These are phyloP conservation scores for Oleoguttula mirabilis DNA, from an alignment of 495 filamentous ascomycete species.

Conservation along the genomic window DNA sequence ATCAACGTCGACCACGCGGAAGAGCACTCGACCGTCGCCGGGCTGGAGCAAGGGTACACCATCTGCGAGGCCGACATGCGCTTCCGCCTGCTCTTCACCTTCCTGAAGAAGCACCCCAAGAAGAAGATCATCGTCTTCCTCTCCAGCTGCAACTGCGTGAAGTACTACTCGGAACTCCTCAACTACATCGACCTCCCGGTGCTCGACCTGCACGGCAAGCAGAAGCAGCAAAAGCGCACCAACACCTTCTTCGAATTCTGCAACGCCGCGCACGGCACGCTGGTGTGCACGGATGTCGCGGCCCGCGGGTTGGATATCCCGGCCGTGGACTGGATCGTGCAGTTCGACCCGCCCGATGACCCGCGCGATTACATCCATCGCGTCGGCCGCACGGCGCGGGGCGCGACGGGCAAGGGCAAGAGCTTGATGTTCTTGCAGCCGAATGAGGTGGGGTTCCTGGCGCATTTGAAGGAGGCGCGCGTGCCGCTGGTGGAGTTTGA, in stretches of 20 bases:
- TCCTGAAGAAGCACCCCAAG: conserved; percentile 77
- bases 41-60: conserved; percentile 90
- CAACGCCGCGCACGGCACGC: conserved; percentile 77
- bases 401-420: conserved; percentile 67
- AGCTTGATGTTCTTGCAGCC: conserved; percentile 88
- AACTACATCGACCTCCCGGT: conserved; percentile 95
- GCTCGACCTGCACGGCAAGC: conserved; percentile 78
- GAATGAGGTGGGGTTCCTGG: conserved; percentile 81
- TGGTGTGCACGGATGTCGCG: conserved; percentile 95
- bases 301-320: conserved; percentile 91
- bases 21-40: conserved; percentile 76
- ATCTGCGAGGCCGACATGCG: conserved; percentile 86
- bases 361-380: conserved; percentile 92
- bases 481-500: conserved; percentile 95
- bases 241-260: conserved; percentile 98
- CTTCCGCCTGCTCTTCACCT: conserved; percentile 89
- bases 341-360: conserved; percentile 89
- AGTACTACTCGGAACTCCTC: conserved; percentile 85
- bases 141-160: conserved; percentile 84
- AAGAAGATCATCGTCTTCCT: conserved; percentile 99
- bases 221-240: conserved; percentile 94
- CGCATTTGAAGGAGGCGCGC: conserved; percentile 79
- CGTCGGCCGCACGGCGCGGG: conserved; percentile 87
- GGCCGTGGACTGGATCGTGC: conserved; percentile 87
- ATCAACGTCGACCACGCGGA: conserved; percentile 82